Conservation (phyloP, 139 green algal species). For the Raphidocelis subcapitata region DNA sequence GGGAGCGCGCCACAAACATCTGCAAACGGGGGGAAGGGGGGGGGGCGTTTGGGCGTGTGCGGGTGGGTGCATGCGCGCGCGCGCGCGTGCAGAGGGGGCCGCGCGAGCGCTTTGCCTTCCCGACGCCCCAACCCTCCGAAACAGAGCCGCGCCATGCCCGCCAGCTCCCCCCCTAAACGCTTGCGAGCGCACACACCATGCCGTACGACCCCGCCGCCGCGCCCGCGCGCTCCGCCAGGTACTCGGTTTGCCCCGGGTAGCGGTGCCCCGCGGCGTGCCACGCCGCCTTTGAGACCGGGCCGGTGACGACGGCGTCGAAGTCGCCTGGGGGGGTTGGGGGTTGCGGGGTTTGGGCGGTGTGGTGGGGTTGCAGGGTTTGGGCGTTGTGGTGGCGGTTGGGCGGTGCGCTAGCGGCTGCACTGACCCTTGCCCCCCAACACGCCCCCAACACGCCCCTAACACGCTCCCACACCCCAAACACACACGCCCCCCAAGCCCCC, state of each 20-base stretch:
- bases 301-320: not conserved
- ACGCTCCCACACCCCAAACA: not conserved
- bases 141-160: too few species aligned
- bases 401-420: not conserved
- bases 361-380: not conserved
- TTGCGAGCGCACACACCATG: not conserved
- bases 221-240: not conserved
- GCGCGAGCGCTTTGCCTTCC: too few species aligned
- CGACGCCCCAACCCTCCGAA: too few species aligned
- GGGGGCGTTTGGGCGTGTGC: too few species aligned
- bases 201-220: not conserved
- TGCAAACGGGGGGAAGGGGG: too few species aligned
- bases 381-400: not conserved
- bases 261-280: not conserved
- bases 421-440: not conserved
- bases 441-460: not conserved
- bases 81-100: too few species aligned
- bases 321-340: not conserved
- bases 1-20: not conserved
- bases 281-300: not conserved
- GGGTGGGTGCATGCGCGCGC: too few species aligned
- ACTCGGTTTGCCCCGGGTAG: constrained; percentile 3
- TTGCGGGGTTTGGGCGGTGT: not conserved
- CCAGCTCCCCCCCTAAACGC: too few species aligned
- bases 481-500: not conserved